Percentiles rank a stretch among this genome's conserved stretches.
Conservation (phyloP, 73 alveolate genomes). For the Durusdinium trenchii region DNA sequence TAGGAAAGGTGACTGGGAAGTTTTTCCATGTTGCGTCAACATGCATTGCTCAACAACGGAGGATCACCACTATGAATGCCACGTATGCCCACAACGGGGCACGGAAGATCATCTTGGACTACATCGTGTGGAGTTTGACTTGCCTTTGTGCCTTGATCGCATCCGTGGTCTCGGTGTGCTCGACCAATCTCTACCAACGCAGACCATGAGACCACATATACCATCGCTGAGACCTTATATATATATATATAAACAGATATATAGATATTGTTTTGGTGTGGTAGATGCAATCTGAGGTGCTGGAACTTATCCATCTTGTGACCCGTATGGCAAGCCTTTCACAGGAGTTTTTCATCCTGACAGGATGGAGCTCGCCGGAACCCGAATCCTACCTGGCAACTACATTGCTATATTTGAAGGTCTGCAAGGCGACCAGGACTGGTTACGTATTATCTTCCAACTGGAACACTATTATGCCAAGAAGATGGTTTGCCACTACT, state of each 20-base stretch:
- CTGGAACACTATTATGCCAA: neutral
- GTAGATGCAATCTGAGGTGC: neutral
- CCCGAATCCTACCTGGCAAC: neutral
- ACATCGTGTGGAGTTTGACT: constrained; percentile 1
- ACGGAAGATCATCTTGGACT: neutral
- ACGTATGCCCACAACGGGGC: neutral
- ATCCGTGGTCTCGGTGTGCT: neutral
- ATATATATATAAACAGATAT: neutral
- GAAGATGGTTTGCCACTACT: neutral
- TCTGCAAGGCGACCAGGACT: constrained; percentile 29
- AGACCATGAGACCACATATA: neutral
- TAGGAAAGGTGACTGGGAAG: too few relatives aligned
- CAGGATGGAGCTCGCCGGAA: neutral
- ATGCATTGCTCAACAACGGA: neutral
- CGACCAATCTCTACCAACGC: neutral
- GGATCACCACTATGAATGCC: constrained; percentile 4
- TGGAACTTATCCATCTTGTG: neutral
- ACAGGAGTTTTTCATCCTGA: neutral
- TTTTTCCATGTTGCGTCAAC: neutral
- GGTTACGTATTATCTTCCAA: neutral
- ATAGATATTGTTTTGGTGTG: neutral
- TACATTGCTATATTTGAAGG: neutral
- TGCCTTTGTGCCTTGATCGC: neutral
- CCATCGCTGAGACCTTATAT: neutral
- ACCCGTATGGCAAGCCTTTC: neutral